phyloP scores from a whole-genome alignment of 1,284 basidiomycete species.

The Cutaneotrichosporon spelunceum region DNA sequence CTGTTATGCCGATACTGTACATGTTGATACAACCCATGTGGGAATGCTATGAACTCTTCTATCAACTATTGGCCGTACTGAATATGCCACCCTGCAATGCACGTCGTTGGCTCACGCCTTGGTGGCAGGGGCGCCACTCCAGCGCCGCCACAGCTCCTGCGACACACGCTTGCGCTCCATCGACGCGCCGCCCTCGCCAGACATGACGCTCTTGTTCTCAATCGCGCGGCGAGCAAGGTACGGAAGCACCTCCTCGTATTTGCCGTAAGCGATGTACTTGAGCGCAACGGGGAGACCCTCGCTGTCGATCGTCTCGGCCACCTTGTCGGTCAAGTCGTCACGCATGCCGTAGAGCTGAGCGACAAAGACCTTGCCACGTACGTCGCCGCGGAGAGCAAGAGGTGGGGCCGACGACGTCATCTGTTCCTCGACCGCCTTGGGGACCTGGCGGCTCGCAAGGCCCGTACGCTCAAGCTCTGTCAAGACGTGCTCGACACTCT shows the following conservation, averaged over 20 bases:
- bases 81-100: neutral
- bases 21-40: neutral
- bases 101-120: neutral
- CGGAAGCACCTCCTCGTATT: conserved; percentile 70
- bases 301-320: conserved; percentile 61
- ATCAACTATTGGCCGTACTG: neutral
- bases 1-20: neutral
- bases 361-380: conserved; percentile 63
- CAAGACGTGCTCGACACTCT: conserved; percentile 62
- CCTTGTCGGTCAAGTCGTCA: conserved; percentile 70
- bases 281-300: conserved; percentile 64
- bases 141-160: conserved; percentile 25
- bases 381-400: conserved; percentile 18
- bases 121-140: neutral
- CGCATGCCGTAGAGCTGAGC: conserved; percentile 87
- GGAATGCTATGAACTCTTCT: no score
- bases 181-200: conserved; percentile 58
- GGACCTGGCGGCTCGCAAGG: conserved; percentile 53
- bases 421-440: conserved; percentile 1
- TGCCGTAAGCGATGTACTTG: conserved; percentile 82
- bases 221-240: conserved; percentile 70
- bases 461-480: conserved; percentile 61
- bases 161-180: conserved; percentile 54
- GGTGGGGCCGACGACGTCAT: neutral
- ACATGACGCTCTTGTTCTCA: conserved; percentile 70